Percentiles rank a stretch among this genome's conserved stretches.
phyloP scores from a whole-genome alignment of 2,329 filamentous ascomycete genomes.

The Eutypella sp. region DNA sequence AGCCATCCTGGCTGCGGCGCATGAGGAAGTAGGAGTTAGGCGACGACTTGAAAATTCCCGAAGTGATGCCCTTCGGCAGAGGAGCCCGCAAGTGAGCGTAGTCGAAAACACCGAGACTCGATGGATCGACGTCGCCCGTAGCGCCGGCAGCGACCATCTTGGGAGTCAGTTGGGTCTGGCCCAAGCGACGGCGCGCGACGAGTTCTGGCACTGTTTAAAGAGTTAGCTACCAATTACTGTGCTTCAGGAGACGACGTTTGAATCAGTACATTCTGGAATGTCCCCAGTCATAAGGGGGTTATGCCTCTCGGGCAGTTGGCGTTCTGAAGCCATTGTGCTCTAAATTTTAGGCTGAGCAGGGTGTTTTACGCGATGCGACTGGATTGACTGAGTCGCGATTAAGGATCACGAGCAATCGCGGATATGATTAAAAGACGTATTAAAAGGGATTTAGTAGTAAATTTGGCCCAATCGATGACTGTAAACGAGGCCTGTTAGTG shows the following conservation, averaged over 20 bases:
- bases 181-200: slow-evolving; percentile 78
- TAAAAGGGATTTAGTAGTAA: neutral
- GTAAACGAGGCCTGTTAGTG: neutral
- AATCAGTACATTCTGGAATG: slow-evolving; percentile 54
- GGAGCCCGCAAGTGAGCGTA: slow-evolving; percentile 94
- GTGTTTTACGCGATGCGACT: slow-evolving; percentile 13
- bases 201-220: slow-evolving; percentile 60
- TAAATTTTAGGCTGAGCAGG: slow-evolving; percentile 6
- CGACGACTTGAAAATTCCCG: slow-evolving; percentile 85
- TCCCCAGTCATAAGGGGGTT: slow-evolving; percentile 64
- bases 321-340: slow-evolving; percentile 33
- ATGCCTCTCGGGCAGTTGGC: slow-evolving; percentile 54
- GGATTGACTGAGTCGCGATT: slow-evolving; percentile 7
- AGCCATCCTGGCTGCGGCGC: slow-evolving; percentile 81
- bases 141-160: slow-evolving; percentile 71
- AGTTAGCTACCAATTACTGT: slow-evolving; percentile 12
- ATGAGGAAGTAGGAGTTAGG: slow-evolving; percentile 97
- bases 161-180: slow-evolving; percentile 84
- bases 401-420: neutral
- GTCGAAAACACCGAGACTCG: slow-evolving; percentile 80
- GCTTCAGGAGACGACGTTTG: slow-evolving; percentile 2
- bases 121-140: slow-evolving; percentile 65
- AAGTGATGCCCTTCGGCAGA: slow-evolving; percentile 83
- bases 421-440: neutral
- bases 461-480: neutral